Base-by-base conservation (phyloP, 768 basidiomycete species). In the Amanita molliuscula region DNA sequence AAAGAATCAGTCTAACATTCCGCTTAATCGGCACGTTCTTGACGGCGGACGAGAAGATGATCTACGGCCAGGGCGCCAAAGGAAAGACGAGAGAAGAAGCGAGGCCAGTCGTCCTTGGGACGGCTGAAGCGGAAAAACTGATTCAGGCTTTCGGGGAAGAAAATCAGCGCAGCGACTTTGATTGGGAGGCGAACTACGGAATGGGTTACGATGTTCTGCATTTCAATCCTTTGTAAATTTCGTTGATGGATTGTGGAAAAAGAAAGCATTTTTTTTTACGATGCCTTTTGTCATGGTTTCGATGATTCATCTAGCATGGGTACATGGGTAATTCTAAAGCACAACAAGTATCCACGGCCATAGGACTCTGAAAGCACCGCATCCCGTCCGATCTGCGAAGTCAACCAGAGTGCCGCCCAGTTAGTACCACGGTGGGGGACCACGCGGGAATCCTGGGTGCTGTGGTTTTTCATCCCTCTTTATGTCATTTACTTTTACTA, bases 1-100 rank as follows among this genome's bases (percentile, higher is more conserved):
- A 73, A 45, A 74, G 88, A 42, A 88, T 90, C 60, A 88, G 86
- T 58, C 63, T 89, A 56, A 91, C 88, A 7, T 89, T 90, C 65
- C 72, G 87, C 34, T 71, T 75, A 50, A 89, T 90, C 38, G 84
- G 82, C 31, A 90, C 88, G 16, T 90, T 86, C 64, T 63, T 89
- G 53, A 72, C 71, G 11, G 61, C 60, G 2, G 75, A 76, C 44
- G 69, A 68, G 29, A 66, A 57, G 44, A 57, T 49, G 37, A 90
- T 90, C 8, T 88, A 71, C 58, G 88, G 88, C 0, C 84, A 86
- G 56, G 88, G 88, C 1, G 83, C 82, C 42, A 78, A 62, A 55
- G 74, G 73, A 0, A 89, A 88, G 68, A 76, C 69, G 3, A 70
- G 57, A 46, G 78, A 71, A 35, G 66, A 72, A 2, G 82, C 80